Conservation (phyloP, 371 early-diverging fungal species). For the Syncephalis fuscata region DNA sequence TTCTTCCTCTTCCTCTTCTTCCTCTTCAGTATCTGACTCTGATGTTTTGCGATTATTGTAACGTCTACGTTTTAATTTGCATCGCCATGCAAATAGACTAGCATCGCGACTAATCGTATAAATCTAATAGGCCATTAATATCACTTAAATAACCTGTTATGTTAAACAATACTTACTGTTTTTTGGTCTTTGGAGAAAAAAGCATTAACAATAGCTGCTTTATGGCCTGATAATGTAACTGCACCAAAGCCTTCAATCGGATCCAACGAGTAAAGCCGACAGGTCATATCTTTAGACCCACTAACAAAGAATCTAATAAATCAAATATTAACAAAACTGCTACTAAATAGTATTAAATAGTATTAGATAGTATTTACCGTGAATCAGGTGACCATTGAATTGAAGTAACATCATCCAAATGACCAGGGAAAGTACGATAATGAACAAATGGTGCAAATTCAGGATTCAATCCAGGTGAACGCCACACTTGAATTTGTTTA, state of each 20-base stretch:
- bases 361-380: conserved; percentile 12
- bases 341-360: background rate
- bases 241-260: conserved; percentile 43
- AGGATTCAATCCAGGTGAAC: conserved; percentile 73
- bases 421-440: conserved; percentile 59
- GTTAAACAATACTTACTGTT: conserved; percentile 16
- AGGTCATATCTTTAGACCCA: conserved; percentile 82
- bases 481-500: conserved; percentile 81
- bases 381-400: conserved; percentile 82
- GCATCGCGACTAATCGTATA: conserved; percentile 85
- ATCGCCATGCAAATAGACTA: conserved; percentile 69
- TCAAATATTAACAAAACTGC: background rate
- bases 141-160: background rate
- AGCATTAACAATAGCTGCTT: conserved; percentile 70
- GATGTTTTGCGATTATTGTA: conserved; percentile 13
- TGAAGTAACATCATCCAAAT: conserved; percentile 74
- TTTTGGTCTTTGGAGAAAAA: conserved; percentile 76
- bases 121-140: conserved; percentile 18
- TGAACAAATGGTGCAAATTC: conserved; percentile 88
- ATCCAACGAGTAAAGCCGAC: conserved; percentile 57
- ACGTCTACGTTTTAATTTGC: conserved; percentile 8
- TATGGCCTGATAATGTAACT: conserved; percentile 69
- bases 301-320: conserved; percentile 50
- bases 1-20: conserved; percentile 27
- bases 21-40: conserved; percentile 14